phyloP scores from a whole-genome alignment of 2,329 filamentous ascomycete species.

The Trematosphaeria pertusa region DNA sequence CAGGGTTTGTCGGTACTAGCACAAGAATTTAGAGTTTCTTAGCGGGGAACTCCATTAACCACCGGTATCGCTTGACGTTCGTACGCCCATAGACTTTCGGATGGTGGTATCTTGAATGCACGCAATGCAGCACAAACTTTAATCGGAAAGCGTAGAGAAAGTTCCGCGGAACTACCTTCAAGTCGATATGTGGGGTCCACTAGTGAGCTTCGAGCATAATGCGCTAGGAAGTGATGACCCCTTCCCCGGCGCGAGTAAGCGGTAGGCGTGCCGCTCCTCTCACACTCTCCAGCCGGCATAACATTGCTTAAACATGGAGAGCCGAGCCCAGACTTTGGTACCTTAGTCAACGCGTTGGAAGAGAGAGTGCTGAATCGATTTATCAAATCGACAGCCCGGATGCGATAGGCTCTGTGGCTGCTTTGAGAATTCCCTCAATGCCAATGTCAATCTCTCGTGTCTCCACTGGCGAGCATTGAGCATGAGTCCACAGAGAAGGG shows the following conservation, averaged over 20 bases:
- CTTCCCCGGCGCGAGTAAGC: background rate
- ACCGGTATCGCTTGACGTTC: background rate
- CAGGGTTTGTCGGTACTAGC: background rate
- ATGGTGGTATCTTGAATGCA: slow-evolving; percentile 5
- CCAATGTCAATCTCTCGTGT: background rate
- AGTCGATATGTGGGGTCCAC: slow-evolving; percentile 5
- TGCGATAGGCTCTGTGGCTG: too few relatives aligned
- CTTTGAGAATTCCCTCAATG: too few relatives aligned
- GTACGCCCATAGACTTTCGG: slow-evolving; percentile 1
- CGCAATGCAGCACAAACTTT: slow-evolving; percentile 4
- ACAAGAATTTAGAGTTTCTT: slow-evolving; percentile 15
- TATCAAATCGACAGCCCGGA: too few relatives aligned
- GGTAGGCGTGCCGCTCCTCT: background rate
- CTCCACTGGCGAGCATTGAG: background rate
- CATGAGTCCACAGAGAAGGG: background rate
- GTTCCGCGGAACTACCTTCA: slow-evolving; percentile 1
- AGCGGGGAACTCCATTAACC: slow-evolving; percentile 14
- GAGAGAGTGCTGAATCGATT: too few relatives aligned
- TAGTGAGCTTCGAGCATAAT: slow-evolving; percentile 7
- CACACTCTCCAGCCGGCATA: background rate
- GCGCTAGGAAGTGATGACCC: slow-evolving; percentile 2
- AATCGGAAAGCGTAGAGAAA: slow-evolving; percentile 1
- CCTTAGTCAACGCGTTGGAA: background rate
- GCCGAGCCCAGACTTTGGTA: background rate
- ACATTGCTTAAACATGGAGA: background rate